A percentile compares a stretch with the other conserved stretches of the same genome.
phyloP scores from a whole-genome alignment of 768 basidiomycete species.

The Strobilomyces dryophilus region DNA sequence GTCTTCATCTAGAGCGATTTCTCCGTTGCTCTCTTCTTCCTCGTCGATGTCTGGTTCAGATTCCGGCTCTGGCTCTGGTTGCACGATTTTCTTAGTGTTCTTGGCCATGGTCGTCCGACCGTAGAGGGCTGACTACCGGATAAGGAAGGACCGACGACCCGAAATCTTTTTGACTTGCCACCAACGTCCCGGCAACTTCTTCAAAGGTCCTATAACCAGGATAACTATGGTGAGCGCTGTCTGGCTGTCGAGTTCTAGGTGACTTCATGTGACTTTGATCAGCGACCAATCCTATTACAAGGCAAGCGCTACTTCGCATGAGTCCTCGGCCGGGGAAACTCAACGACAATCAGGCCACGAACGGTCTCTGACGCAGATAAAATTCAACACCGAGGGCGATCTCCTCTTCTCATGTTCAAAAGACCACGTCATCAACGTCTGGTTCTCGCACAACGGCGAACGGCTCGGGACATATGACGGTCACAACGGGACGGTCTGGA shows the following conservation, averaged over 20 bases:
- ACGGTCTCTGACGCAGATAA: conserved; percentile 95
- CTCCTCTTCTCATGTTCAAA: conserved; percentile 94
- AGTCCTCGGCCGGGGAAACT: conserved; percentile 4
- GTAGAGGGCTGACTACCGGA: conserved; percentile 4
- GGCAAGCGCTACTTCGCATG: conserved; percentile 30
- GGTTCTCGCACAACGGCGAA: conserved; percentile 98
- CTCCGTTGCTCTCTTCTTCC: conserved; percentile 35
- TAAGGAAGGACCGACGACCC: conserved; percentile 16
- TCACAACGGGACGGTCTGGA: conserved; percentile 96
- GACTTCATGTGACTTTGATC: conserved; percentile 1
- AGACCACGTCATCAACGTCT: conserved; percentile 92
- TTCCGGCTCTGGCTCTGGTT: conserved; percentile 8
- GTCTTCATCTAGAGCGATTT: conserved; percentile 70
- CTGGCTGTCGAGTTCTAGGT: neutral
- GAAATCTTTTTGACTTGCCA: conserved; percentile 18
- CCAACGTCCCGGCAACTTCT: neutral
- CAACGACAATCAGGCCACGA: conserved; percentile 70
- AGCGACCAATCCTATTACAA: conserved; percentile 78
- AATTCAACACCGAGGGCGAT: conserved; percentile 96
- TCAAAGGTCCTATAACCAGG: conserved; percentile 1
- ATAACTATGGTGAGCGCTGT: conserved; percentile 14
- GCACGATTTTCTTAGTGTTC: conserved; percentile 1
- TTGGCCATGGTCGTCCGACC: conserved; percentile 11
- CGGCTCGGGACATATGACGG: conserved; percentile 94
- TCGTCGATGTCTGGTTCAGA: conserved; percentile 9